Percentiles rank a stretch among this genome's conserved stretches.
Evolutionary conservation across 169 alveolate species (phyloP).

Genomic region (Cardiosporidium cionae): DNA sequence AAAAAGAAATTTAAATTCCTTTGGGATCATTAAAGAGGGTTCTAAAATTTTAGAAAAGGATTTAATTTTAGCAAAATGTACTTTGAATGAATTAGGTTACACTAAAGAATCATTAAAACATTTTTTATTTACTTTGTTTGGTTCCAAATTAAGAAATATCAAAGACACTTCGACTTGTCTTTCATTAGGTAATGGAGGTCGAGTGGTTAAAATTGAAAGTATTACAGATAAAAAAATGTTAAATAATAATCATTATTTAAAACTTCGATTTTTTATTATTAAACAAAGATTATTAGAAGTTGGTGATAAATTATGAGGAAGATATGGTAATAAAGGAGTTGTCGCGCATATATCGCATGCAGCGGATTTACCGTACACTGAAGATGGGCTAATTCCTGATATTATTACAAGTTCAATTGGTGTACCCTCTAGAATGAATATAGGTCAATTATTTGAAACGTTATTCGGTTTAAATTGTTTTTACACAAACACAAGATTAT

Average conservation of each 20-base stretch:
- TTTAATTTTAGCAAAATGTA: conserved; percentile 9
- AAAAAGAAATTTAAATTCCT: conserved; percentile 16
- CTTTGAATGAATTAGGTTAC: not conserved
- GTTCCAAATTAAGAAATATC: conserved; percentile 1
- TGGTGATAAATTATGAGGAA: conserved; percentile 42
- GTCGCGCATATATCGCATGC: conserved; percentile 14
- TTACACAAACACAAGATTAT: conserved; percentile 16
- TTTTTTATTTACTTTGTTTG: not conserved
- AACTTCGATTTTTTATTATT: conserved; percentile 11
- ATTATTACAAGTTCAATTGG: conserved; percentile 38
- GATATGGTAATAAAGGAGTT: conserved; percentile 42
- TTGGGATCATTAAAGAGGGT: conserved; percentile 15
- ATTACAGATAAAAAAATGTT: not conserved
- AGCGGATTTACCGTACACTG: conserved; percentile 28
- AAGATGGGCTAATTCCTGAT: conserved; percentile 13
- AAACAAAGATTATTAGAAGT: conserved; percentile 19
- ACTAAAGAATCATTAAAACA: not conserved
- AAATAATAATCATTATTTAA: conserved; percentile 9
- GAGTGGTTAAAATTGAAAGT: not conserved
- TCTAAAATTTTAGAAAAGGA: conserved; percentile 7
- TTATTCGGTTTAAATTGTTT: conserved; percentile 13
- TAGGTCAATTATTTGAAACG: conserved; percentile 40
- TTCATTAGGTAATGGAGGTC: conserved; percentile 2
- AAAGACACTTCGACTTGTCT: not conserved
- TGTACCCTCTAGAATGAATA: conserved; percentile 37